Evolutionary conservation across 129 eudicot genomes (phyloP).

Genomic region (Gnaphalium uliginosum): DNA sequence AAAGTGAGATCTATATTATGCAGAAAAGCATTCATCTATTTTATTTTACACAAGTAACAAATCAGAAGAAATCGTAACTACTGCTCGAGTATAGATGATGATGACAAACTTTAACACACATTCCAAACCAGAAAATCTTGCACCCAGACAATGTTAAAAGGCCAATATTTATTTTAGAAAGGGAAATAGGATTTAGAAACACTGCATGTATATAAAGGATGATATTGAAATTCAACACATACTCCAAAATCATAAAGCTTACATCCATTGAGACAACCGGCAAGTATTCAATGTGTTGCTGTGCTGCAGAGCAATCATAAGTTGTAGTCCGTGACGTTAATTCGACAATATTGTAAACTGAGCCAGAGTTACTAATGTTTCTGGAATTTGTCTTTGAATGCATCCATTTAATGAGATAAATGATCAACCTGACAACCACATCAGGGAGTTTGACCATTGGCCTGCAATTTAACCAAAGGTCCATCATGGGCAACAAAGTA

Average conservation of each 20-base stretch:
- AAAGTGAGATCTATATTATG: slow-evolving; percentile 11
- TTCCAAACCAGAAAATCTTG: not conserved
- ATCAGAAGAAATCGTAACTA: not conserved
- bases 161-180: not conserved
- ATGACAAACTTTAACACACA: slow-evolving; percentile 3
- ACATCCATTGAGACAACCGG: slow-evolving; percentile 77
- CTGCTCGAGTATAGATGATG: not conserved
- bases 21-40: not conserved
- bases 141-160: not conserved
- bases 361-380: slow-evolving; percentile 30
- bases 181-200: not conserved
- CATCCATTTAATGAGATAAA: slow-evolving; percentile 51
- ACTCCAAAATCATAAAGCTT: slow-evolving; percentile 31
- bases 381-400: slow-evolving; percentile 41
- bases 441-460: slow-evolving; percentile 67
- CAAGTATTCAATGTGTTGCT: slow-evolving; percentile 63
- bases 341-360: slow-evolving; percentile 48
- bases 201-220: not conserved
- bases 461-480: slow-evolving; percentile 43
- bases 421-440: slow-evolving; percentile 34
- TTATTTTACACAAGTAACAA: not conserved
- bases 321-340: slow-evolving; percentile 64
- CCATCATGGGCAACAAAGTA: slow-evolving; percentile 15
- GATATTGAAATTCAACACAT: slow-evolving; percentile 13
- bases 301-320: slow-evolving; percentile 76